Percentiles rank a stretch among this genome's conserved stretches.
phyloP scores from a whole-genome alignment of 106 monocot genomes.

The Dioscorea dumetorum region DNA sequence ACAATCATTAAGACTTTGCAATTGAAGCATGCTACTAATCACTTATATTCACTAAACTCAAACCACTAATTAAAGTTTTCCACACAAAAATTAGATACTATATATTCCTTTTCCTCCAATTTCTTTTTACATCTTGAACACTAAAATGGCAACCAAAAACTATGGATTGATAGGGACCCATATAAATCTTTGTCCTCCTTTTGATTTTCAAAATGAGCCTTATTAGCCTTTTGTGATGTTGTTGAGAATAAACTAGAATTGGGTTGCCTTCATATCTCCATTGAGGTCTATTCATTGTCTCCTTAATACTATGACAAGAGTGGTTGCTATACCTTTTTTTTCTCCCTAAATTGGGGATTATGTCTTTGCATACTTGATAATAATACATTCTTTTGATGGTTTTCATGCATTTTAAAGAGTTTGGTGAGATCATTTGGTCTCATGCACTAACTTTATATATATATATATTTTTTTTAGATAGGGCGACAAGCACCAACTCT shows the following conservation, averaged over 20 bases:
- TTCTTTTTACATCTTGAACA: no score
- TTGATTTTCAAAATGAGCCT: neutral
- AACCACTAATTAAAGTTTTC: neutral
- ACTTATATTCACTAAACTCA: no score
- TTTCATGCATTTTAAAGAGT: slow-evolving; percentile 13
- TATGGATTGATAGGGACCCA: slow-evolving; percentile 1
- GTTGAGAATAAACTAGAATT: slow-evolving; percentile 1
- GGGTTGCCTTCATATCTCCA: slow-evolving; percentile 5
- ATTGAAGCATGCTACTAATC: no score
- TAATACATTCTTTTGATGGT: slow-evolving; percentile 12
- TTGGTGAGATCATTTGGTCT: no score
- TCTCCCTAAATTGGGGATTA: slow-evolving; percentile 44
- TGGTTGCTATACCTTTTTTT: slow-evolving; percentile 5
- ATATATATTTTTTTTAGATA: no score
- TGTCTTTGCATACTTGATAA: slow-evolving; percentile 18
- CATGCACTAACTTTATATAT: no score
- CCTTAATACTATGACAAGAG: slow-evolving; percentile 7
- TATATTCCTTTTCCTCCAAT: neutral
- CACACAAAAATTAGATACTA: neutral
- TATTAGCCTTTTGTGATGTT: slow-evolving; percentile 4
- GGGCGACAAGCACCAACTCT: no score
- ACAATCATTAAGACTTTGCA: no score
- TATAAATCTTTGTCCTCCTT: slow-evolving; percentile 5
- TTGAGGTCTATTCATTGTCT: slow-evolving; percentile 41
- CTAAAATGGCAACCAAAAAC: slow-evolving; percentile 9